A percentile compares a stretch with the other conserved stretches of the same genome.
Evolutionary conservation across 2,329 filamentous ascomycete genomes (phyloP).

Genomic region (Juglanconis juglandina): DNA sequence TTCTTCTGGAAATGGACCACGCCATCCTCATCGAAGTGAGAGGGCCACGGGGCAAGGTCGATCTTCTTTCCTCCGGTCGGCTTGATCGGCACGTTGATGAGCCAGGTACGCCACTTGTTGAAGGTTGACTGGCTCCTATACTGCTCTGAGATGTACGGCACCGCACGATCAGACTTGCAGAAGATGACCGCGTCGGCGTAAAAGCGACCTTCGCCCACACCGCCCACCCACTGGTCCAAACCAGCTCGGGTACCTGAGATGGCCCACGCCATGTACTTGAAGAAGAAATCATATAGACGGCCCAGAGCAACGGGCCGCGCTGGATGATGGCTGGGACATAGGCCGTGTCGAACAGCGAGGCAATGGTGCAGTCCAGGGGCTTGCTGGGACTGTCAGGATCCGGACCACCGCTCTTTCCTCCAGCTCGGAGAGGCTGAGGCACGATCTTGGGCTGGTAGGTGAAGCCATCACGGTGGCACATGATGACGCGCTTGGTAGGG

Average conservation of each 20-base stretch:
- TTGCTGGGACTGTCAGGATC: constrained; percentile 33
- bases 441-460: constrained; percentile 34
- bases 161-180: constrained; percentile 22
- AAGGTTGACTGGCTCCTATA: constrained; percentile 32
- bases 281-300: constrained; percentile 36
- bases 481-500: constrained; percentile 32
- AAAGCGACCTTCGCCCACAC: constrained; percentile 36
- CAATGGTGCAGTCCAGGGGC: constrained; percentile 44
- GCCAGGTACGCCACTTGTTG: constrained; percentile 29
- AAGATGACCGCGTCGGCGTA: constrained; percentile 28
- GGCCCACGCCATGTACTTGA: constrained; percentile 39
- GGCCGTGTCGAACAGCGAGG: constrained; percentile 49
- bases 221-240: constrained; percentile 46
- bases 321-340: constrained; percentile 47
- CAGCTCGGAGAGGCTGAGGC: constrained; percentile 18
- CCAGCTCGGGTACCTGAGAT: constrained; percentile 44
- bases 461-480: constrained; percentile 37
- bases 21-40: constrained; percentile 33
- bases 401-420: constrained; percentile 17
- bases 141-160: constrained; percentile 24
- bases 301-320: constrained; percentile 40
- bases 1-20: constrained; percentile 34
- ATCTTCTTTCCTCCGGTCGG: constrained; percentile 36
- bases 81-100: constrained; percentile 26
- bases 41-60: constrained; percentile 43